Conservation (phyloP, 805 yeast genomes). For the Maudiozyma serrabonitensis region DNA sequence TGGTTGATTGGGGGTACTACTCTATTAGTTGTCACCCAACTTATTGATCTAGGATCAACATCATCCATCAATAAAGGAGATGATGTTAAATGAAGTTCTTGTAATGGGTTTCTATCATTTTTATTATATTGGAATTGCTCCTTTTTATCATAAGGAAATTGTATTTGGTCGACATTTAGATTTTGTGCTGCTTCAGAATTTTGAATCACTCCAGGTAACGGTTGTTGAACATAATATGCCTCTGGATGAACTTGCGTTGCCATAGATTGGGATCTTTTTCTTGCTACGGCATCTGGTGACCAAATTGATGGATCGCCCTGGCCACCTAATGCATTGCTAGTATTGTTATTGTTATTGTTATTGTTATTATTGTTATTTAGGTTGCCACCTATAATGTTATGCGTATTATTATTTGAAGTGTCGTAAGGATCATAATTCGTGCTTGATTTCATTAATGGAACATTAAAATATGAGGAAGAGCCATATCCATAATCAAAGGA, state of each 20-base stretch:
- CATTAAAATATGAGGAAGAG: conserved; percentile 1
- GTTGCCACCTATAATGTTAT: no score
- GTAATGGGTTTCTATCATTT: neutral
- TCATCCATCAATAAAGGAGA: conserved; percentile 40
- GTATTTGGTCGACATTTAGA: neutral
- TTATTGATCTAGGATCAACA: conserved; percentile 46
- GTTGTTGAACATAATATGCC: neutral
- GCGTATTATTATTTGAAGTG: neutral
- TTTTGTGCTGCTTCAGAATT: neutral
- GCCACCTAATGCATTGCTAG: neutral
- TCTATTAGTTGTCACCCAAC: conserved; percentile 59
- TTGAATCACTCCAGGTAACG: neutral
- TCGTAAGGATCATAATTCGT: conserved; percentile 1
- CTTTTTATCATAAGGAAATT: neutral
- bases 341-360: neutral
- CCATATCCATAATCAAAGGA: neutral
- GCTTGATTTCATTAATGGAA: conserved; percentile 1
- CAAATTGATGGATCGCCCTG: neutral
- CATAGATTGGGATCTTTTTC: conserved; percentile 11
- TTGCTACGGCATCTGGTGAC: conserved; percentile 1
- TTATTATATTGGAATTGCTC: neutral
- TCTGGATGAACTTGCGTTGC: conserved; percentile 5
- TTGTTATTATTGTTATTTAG: neutral
- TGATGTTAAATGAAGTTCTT: neutral
- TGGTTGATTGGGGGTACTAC: conserved; percentile 66